A percentile compares a stretch with the other conserved stretches of the same genome.
Conservation (phyloP, 257 asterid species). For the Primulina tabacum region DNA sequence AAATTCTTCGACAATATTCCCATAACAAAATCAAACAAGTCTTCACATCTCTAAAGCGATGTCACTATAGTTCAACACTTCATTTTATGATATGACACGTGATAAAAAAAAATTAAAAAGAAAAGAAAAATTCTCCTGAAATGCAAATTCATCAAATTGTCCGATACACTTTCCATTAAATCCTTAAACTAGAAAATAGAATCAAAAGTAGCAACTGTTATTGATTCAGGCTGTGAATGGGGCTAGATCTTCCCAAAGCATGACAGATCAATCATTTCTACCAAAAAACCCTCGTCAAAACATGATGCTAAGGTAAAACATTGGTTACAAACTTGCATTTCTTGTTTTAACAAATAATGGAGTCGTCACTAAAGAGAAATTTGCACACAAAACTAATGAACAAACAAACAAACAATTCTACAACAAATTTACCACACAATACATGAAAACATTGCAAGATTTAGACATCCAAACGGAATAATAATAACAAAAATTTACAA, state of each 20-base stretch:
- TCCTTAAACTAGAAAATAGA: no score
- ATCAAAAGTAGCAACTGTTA: no score
- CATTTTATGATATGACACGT: no score
- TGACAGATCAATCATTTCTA: no score
- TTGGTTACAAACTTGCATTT: slow-evolving; percentile 15
- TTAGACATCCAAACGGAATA: slow-evolving; percentile 18
- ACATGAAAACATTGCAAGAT: slow-evolving; percentile 28
- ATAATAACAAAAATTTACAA: slow-evolving; percentile 32
- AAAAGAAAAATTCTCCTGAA: no score
- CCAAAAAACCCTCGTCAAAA: not conserved
- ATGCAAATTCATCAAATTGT: no score
- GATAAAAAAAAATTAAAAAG: no score
- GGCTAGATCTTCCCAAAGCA: not conserved
- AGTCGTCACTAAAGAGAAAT: slow-evolving; percentile 34
- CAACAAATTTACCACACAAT: slow-evolving; percentile 36
- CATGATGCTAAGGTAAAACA: not conserved
- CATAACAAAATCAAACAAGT: no score
- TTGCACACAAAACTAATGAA: slow-evolving; percentile 42
- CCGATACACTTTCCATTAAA: no score
- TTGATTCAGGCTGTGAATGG: not conserved
- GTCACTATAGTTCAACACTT: no score
- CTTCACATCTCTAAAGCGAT: no score
- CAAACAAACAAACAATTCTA: slow-evolving; percentile 32
- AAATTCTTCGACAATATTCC: no score
- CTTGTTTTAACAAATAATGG: slow-evolving; percentile 15